Evolutionary conservation across 768 basidiomycete species (phyloP), one percentile per base, ranked within the genome.

Genomic region (Termitomyces sp.): DNA sequence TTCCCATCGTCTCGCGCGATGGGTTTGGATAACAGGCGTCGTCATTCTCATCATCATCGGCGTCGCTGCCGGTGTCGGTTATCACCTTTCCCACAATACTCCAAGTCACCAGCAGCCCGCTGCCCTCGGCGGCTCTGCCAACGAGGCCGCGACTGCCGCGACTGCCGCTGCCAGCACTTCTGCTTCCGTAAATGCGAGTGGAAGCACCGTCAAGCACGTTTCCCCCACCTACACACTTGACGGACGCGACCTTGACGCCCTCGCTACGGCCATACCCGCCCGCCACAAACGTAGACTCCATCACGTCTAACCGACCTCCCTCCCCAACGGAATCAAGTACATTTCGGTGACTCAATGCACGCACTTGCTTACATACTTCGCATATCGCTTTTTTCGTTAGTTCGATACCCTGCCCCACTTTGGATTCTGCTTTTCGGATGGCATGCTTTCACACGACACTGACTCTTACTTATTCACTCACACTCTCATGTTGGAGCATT

Each of bases 21-120:
- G 84, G 86, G 84, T 92, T 3, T 91, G 88, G 87, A 60, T 91
- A 54, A 66, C 85, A 42, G 89, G 84, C n/a, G 63, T 91, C 16
- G 2, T 84, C 33, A 67, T 92, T 42, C 66, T 92, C 7, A 54
- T 3, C 61, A 85, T 75, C 61, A 81, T 83, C 39, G 85, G 78
- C 1, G 82, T 78, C 15, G 89, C 80, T 1, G 78, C 87, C 20
- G 89, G 79, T 24, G 66, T 89, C 16, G 89, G 85, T 38, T 81
- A 82, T 72, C 88, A 83, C 63, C 60, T 85, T 32, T 78, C 86
- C 11, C 84, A 86, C 64, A 81, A 81, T 48, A 70, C 73, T 28
- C 70, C 82, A 7, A 66, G 74, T 49, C 78, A 87, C 68, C 75
- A 80, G 48, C 75, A 73, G 13, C 91, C 91, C 4, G 84, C 73